Percentiles rank a stretch among this genome's conserved stretches.
Evolutionary conservation across 352 stramenopile genomes (phyloP).

Genomic region (Phytophthora pinifolia): DNA sequence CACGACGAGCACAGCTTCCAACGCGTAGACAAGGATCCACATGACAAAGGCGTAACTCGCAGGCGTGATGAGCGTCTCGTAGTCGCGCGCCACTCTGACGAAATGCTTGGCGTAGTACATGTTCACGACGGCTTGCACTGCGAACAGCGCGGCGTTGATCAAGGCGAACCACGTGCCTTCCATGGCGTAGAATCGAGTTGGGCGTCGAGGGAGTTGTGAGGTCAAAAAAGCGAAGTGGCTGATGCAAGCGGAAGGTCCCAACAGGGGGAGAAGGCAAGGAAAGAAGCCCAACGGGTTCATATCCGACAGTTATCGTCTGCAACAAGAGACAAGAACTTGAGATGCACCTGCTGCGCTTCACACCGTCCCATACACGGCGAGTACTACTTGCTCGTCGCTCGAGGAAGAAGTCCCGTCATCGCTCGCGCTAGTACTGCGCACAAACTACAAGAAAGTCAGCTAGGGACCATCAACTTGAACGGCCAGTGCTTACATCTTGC

Average conservation of each 20-base stretch:
- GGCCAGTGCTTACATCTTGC: conserved; percentile 13
- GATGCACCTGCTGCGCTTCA: conserved; percentile 3
- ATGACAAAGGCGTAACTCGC: conserved; percentile 60
- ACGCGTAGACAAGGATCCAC: conserved; percentile 70
- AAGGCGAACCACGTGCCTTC: conserved; percentile 53
- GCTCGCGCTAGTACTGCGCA: background rate
- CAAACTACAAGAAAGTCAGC: conserved; percentile 8
- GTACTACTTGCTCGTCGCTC: conserved; percentile 1
- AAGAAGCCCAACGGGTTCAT: conserved; percentile 13
- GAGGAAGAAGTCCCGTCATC: background rate
- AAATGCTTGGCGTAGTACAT: conserved; percentile 64
- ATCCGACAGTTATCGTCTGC: conserved; percentile 24
- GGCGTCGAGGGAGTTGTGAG: background rate
- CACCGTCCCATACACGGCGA: conserved; percentile 27
- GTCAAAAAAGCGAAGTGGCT: conserved; percentile 23
- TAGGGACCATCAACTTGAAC: conserved; percentile 16
- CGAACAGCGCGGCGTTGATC: conserved; percentile 60
- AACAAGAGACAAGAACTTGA: conserved; percentile 21
- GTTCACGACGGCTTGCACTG: conserved; percentile 64
- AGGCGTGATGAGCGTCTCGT: conserved; percentile 75
- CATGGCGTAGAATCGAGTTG: conserved; percentile 29
- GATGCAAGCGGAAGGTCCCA: background rate
- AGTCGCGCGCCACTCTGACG: conserved; percentile 44
- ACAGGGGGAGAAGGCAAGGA: no score
- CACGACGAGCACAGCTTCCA: conserved; percentile 61